Conservation (phyloP, 768 basidiomycete species). For the Lepiota subincarnata region DNA sequence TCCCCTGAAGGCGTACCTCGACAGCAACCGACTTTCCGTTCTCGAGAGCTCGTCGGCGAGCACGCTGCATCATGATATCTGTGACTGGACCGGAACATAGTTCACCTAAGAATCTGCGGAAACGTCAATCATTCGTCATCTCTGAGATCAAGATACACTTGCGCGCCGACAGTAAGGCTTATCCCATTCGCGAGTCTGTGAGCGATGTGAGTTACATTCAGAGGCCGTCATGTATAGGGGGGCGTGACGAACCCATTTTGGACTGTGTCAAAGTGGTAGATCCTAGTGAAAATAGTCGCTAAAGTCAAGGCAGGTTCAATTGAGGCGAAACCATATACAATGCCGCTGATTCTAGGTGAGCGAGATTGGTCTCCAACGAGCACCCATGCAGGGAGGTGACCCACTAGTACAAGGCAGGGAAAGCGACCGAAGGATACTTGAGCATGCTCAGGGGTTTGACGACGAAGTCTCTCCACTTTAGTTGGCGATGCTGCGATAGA, state of each 20-base stretch:
- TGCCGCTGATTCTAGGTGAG: slow-evolving; percentile 19
- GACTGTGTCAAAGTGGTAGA: slow-evolving; percentile 37
- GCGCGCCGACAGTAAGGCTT: slow-evolving; percentile 33
- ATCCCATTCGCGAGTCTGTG: slow-evolving; percentile 32
- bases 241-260: slow-evolving; percentile 27
- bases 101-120: slow-evolving; percentile 28
- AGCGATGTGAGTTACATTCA: background rate
- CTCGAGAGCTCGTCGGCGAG: slow-evolving; percentile 23
- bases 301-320: slow-evolving; percentile 37
- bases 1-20: slow-evolving; percentile 34
- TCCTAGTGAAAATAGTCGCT: slow-evolving; percentile 31
- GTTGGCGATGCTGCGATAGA: slow-evolving; percentile 23
- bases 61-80: slow-evolving; percentile 32
- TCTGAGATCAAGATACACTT: slow-evolving; percentile 10
- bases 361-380: background rate
- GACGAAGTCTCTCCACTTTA: slow-evolving; percentile 25
- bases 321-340: slow-evolving; percentile 35
- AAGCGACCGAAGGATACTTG: slow-evolving; percentile 35
- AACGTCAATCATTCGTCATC: background rate
- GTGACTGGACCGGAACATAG: slow-evolving; percentile 33
- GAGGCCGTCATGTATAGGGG: background rate
- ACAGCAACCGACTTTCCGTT: slow-evolving; percentile 23
- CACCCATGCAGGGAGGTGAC: slow-evolving; percentile 7
- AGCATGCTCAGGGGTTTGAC: slow-evolving; percentile 34
- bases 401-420: slow-evolving; percentile 34